Conservation (phyloP, 371 early-diverging fungal genomes). For the Phascolomyces articulosus region DNA sequence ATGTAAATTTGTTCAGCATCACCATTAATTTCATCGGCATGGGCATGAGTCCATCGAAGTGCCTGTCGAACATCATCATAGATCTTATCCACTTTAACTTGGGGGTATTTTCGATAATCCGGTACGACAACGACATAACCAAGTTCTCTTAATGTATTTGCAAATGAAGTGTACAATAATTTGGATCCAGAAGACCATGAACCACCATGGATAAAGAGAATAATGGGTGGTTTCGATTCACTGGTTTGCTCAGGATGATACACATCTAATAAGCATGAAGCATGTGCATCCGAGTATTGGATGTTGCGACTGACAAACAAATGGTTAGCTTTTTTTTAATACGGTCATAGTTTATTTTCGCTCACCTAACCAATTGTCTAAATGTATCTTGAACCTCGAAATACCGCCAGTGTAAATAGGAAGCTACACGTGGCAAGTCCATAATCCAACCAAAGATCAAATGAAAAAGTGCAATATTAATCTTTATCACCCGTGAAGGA, state of each 20-base stretch:
- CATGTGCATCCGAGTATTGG: slow-evolving; percentile 26
- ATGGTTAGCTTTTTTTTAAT: too few species aligned
- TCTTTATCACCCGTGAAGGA: slow-evolving; percentile 43
- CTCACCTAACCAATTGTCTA: slow-evolving; percentile 48
- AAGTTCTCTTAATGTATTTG: slow-evolving; percentile 60
- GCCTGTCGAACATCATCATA: slow-evolving; percentile 66
- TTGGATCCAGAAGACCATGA: slow-evolving; percentile 71
- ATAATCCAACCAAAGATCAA: slow-evolving; percentile 30
- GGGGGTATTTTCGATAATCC: slow-evolving; percentile 73
- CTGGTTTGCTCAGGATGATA: slow-evolving; percentile 29
- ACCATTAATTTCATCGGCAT: slow-evolving; percentile 53
- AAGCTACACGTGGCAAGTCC: slow-evolving; percentile 37
- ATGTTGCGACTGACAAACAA: slow-evolving; percentile 35
- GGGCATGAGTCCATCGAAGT: slow-evolving; percentile 62
- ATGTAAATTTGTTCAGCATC: slow-evolving; percentile 56
- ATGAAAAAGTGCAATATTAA: slow-evolving; percentile 33
- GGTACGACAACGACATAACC: slow-evolving; percentile 80
- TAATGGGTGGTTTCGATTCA: slow-evolving; percentile 47
- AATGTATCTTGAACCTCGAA: slow-evolving; percentile 34
- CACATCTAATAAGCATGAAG: slow-evolving; percentile 32
- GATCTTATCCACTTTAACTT: slow-evolving; percentile 60
- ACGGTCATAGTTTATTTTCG: too few species aligned
- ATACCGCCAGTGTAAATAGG: slow-evolving; percentile 48
- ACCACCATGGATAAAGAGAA: slow-evolving; percentile 80
- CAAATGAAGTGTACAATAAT: slow-evolving; percentile 63